Evolutionary conservation across 2,329 filamentous ascomycete genomes (phyloP), one percentile per base, ranked within the genome.

Genomic region (Colletotrichum cordylinicola): DNA sequence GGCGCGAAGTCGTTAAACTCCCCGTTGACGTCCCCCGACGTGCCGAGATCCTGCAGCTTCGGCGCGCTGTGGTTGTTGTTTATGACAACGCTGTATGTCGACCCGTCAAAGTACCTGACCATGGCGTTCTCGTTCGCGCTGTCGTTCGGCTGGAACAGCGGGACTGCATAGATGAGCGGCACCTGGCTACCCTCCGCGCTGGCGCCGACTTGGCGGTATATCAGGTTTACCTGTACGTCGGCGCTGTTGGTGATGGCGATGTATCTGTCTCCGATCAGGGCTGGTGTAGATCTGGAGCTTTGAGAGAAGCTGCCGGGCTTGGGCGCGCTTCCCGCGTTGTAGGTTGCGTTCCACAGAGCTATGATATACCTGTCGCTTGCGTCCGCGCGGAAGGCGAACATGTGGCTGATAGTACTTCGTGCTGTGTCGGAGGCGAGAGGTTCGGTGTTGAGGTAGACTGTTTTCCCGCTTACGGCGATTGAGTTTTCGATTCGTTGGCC

Each of bases 61-160:
- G 55, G 55, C 21, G 55, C 55, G 21, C 55, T 24, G 55, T 58
- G 27, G 55, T 58, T 29, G 55, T 58, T 58, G 27, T 58, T 58
- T 4, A 58, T 2, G 24, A 29, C 12, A 2, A 58, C 55, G 55
- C 55, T 58, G 55, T 58, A 58, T 8, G 55, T 58, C 12, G 21
- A 27, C 7, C 24, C 55, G 27, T 58, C 55, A 13, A 27, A 58
- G 55, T 58, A 58, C 16, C 55, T 24, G 8, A 58, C 24, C 55
- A 58, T 58, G 13, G 55, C 55, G 55, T 58, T 58, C 24, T 58
- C 55, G 55, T 58, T 58, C 0, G 55, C 55, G 55, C 55, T 58
- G 24, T 24, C 55, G 55, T 58, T 58, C 12, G 55, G 55, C 55
- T 58, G 55, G 24, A 58, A 58, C 1, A 58, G 55, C 13, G 55